phyloP scores from a whole-genome alignment of 2,329 filamentous ascomycete species.

The Orbilia ellipsospora region DNA sequence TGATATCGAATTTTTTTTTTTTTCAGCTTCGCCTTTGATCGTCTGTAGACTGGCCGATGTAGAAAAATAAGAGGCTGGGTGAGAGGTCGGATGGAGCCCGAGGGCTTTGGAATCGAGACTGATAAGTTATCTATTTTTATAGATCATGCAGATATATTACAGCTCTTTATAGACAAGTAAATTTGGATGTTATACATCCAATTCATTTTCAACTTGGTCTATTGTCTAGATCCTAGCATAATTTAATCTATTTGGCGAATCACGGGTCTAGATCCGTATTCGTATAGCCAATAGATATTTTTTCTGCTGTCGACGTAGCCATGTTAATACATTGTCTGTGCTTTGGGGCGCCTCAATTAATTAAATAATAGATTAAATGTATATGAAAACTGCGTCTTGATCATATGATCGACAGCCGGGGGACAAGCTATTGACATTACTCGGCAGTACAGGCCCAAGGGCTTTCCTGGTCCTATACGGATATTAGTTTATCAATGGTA shows the following conservation, averaged over 20 bases:
- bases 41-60: neutral
- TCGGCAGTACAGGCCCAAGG: slow-evolving; percentile 9
- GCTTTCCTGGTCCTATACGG: slow-evolving; percentile 30
- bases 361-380: slow-evolving; percentile 22
- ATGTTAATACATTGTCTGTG: slow-evolving; percentile 36
- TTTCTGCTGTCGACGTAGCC: slow-evolving; percentile 13
- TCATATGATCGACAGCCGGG: slow-evolving; percentile 42
- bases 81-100: slow-evolving; percentile 24
- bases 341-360: slow-evolving; percentile 13
- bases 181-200: slow-evolving; percentile 10
- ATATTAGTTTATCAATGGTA: slow-evolving; percentile 39
- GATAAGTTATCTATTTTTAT: slow-evolving; percentile 33
- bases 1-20: too few relatives aligned
- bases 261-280: slow-evolving; percentile 29
- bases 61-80: slow-evolving; percentile 7
- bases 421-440: slow-evolving; percentile 14
- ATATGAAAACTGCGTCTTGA: slow-evolving; percentile 17
- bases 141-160: slow-evolving; percentile 35
- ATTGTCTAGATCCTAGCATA: slow-evolving; percentile 32
- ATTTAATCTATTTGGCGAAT: slow-evolving; percentile 37
- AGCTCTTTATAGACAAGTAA: slow-evolving; percentile 28
- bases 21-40: too few relatives aligned
- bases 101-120: slow-evolving; percentile 3
- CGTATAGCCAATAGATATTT: slow-evolving; percentile 14
- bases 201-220: neutral